These are phyloP conservation scores for Combretum micranthum DNA, from an alignment of 345 rosid genomes.

Conservation along the genomic window DNA sequence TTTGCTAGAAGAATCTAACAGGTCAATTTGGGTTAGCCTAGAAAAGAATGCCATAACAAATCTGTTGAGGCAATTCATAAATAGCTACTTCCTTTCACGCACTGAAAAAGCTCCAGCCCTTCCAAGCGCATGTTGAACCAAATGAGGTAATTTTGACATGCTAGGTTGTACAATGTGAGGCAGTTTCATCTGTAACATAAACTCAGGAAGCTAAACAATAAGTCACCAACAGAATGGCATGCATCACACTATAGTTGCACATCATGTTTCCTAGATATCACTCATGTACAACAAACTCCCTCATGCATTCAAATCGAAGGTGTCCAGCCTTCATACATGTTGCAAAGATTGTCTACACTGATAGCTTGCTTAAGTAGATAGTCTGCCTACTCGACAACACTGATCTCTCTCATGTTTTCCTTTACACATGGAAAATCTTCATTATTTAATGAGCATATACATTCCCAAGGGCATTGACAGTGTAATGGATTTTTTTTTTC, in stretches of 20 bases:
- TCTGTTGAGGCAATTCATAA: not conserved
- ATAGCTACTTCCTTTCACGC: not conserved
- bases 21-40: not conserved
- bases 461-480: too few species aligned
- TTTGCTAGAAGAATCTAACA: not conserved
- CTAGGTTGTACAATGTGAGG: too few species aligned
- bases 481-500: too few species aligned
- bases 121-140: not conserved
- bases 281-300: not conserved
- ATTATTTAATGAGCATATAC: too few species aligned
- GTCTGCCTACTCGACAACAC: conserved; percentile 74
- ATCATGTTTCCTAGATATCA: not conserved
- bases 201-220: not conserved
- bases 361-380: conserved; percentile 80
- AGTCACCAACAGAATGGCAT: not conserved
- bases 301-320: conserved; percentile 71
- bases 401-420: conserved; percentile 72
- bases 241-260: not conserved
- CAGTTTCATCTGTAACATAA: too few species aligned
- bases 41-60: not conserved
- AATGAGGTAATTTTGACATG: too few species aligned
- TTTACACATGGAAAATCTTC: too few species aligned
- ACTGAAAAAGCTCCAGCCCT: not conserved
- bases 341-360: conserved; percentile 83
- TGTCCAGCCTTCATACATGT: conserved; percentile 99